A percentile compares a stretch with the other conserved stretches of the same genome.
These are phyloP conservation scores for Hysterium pulicare DNA, from an alignment of 2,329 filamentous ascomycete genomes.

Conservation along the genomic window DNA sequence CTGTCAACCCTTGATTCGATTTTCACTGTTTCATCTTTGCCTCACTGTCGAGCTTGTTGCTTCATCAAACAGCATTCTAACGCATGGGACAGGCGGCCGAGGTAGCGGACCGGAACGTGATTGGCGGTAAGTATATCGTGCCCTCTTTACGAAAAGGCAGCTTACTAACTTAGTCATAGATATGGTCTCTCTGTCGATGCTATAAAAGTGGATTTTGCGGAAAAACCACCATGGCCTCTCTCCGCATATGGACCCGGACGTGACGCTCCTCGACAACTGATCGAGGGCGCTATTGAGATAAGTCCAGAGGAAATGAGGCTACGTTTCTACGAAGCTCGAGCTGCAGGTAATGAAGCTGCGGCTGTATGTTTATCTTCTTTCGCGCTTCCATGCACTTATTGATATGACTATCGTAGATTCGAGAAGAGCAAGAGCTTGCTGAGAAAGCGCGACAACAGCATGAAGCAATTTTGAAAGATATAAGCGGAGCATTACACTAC, in stretches of 20 bases:
- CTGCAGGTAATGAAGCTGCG: conserved; percentile 57
- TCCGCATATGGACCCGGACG: conserved; percentile 79
- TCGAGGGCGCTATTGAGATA: conserved; percentile 79
- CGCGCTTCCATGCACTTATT: conserved; percentile 10
- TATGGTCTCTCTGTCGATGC: conserved; percentile 27
- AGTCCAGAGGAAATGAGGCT: conserved; percentile 84
- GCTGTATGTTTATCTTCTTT: conserved; percentile 41
- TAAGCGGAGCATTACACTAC: conserved; percentile 59
- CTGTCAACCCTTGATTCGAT: conserved; percentile 2
- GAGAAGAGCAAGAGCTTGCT: conserved; percentile 60
- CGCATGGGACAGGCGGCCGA: too few relatives aligned
- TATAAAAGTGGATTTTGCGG: conserved; percentile 59
- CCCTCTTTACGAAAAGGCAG: too few relatives aligned
- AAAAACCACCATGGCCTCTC: conserved; percentile 79
- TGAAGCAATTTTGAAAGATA: conserved; percentile 63
- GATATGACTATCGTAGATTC: conserved; percentile 56
- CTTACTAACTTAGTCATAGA: conserved; percentile 1
- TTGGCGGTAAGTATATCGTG: conserved; percentile 2
- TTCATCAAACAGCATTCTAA: too few relatives aligned
- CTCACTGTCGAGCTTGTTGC: too few relatives aligned
- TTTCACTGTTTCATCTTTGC: too few relatives aligned
- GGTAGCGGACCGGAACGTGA: too few relatives aligned
- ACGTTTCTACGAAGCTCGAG: conserved; percentile 63
- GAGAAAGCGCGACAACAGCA: conserved; percentile 66
- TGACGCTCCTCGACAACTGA: conserved; percentile 76